These are phyloP conservation scores for Trebouxia sp. DNA, from an alignment of 139 green algal genomes.

Conservation along the genomic window DNA sequence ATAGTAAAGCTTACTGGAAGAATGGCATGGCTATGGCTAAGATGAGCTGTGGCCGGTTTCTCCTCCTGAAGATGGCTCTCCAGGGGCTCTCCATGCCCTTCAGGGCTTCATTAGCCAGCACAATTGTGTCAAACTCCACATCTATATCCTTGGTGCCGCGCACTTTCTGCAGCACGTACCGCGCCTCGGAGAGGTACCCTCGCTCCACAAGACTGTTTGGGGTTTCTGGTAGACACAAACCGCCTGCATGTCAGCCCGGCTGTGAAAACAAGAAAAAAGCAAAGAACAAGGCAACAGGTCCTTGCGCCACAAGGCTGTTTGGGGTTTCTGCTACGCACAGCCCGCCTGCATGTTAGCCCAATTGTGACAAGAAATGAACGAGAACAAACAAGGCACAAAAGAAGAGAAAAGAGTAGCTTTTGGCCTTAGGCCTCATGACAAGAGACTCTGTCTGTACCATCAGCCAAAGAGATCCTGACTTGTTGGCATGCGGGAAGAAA, in stretches of 20 bases:
- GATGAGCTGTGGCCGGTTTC: constrained; percentile 28
- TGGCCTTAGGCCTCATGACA: no score
- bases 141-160: constrained; percentile 56
- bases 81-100: constrained; percentile 32
- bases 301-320: constrained; percentile 76
- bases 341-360: constrained; percentile 49
- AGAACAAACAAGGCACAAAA: no score
- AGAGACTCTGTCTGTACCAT: no score
- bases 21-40: constrained; percentile 34
- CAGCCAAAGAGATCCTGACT: no score
- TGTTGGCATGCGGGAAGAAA: no score
- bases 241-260: no score
- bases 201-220: constrained; percentile 78
- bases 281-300: no score
- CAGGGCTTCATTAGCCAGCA: constrained; percentile 31
- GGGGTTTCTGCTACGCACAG: constrained; percentile 75
- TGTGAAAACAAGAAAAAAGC: no score
- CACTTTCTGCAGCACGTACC: constrained; percentile 53
- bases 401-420: no score
- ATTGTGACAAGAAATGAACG: no score
- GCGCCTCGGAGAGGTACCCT: constrained; percentile 47
- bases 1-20: constrained; percentile 37
- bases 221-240: constrained; percentile 71
- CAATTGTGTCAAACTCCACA: constrained; percentile 33
- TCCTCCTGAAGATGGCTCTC: constrained; percentile 27